Conservation (phyloP, 2,329 filamentous ascomycete species). For the Massarina eburnea region DNA sequence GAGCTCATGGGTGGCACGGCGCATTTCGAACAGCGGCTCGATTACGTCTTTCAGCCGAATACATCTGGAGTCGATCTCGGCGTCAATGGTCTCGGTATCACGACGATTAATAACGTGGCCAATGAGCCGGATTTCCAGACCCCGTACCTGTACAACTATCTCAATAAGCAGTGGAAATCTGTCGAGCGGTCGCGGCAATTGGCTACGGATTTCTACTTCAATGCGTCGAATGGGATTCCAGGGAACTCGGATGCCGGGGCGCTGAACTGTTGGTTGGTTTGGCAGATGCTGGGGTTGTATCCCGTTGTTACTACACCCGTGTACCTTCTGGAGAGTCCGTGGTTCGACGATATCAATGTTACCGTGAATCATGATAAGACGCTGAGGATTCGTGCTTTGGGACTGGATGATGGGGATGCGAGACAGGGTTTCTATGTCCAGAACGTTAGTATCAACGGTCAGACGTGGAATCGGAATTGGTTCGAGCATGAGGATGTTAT, state of each 20-base stretch:
- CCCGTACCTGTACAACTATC: conserved; percentile 47
- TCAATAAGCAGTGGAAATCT: conserved; percentile 43
- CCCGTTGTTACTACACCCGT: conserved; percentile 52
- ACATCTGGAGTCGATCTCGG: conserved; percentile 41
- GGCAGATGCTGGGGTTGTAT: conserved; percentile 54
- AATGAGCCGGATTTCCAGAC: conserved; percentile 47
- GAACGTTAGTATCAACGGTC: conserved; percentile 55
- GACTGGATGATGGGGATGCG: conserved; percentile 44
- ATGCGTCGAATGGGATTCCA: conserved; percentile 44
- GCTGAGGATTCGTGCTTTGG: conserved; percentile 51
- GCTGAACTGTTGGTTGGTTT: conserved; percentile 54
- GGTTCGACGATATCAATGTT: conserved; percentile 46
- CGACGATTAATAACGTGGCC: conserved; percentile 40
- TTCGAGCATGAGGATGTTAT: conserved; percentile 54
- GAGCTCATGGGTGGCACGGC: conserved; percentile 45
- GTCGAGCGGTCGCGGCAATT: conserved; percentile 35
- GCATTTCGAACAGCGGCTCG: conserved; percentile 44
- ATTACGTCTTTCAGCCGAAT: conserved; percentile 46
- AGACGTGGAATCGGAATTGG: conserved; percentile 58
- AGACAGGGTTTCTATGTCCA: conserved; percentile 55
- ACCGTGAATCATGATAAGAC: conserved; percentile 40
- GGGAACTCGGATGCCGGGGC: conserved; percentile 53
- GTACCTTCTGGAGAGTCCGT: conserved; percentile 51
- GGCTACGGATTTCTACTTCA: conserved; percentile 47
- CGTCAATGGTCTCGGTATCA: conserved; percentile 39